A percentile compares a stretch with the other conserved stretches of the same genome.
Conservation (phyloP, 2,329 filamentous ascomycete genomes). For the Elsinoe australis region DNA sequence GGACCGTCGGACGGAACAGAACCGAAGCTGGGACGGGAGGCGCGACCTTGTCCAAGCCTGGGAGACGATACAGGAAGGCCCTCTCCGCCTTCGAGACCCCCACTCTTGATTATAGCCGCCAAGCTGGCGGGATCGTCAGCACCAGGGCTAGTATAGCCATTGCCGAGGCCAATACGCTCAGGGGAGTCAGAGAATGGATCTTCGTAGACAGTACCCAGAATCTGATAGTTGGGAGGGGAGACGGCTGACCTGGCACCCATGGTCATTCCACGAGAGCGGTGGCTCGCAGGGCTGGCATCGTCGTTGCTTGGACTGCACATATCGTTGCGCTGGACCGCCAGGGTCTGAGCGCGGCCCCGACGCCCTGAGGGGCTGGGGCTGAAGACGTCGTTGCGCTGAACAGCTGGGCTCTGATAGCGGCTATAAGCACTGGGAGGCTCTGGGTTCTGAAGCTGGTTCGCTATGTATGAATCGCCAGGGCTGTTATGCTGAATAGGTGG, state of each 20-base stretch:
- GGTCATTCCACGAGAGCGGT: background rate
- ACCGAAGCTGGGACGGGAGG: background rate
- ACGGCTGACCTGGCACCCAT: background rate
- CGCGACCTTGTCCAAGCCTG: slow-evolving; percentile 1
- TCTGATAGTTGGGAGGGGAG: background rate
- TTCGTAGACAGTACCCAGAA: background rate
- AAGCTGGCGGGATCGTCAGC: background rate
- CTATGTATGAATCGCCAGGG: no score
- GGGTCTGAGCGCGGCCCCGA: no score
- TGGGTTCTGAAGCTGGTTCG: no score
- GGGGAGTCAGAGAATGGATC: slow-evolving; percentile 8
- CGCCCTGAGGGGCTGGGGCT: no score
- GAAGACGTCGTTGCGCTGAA: background rate
- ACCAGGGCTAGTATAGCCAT: background rate
- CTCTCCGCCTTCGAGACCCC: background rate
- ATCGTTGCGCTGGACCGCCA: background rate
- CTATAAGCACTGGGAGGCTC: no score
- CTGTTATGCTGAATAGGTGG: no score
- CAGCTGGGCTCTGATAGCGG: background rate
- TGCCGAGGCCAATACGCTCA: background rate
- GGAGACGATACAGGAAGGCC: background rate
- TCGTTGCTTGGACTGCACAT: background rate
- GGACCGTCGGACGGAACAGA: background rate
- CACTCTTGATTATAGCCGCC: slow-evolving; percentile 17
- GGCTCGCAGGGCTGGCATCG: background rate